These are phyloP conservation scores for Silene vulgaris DNA, from an alignment of 179 eudicot species.

Conservation along the genomic window DNA sequence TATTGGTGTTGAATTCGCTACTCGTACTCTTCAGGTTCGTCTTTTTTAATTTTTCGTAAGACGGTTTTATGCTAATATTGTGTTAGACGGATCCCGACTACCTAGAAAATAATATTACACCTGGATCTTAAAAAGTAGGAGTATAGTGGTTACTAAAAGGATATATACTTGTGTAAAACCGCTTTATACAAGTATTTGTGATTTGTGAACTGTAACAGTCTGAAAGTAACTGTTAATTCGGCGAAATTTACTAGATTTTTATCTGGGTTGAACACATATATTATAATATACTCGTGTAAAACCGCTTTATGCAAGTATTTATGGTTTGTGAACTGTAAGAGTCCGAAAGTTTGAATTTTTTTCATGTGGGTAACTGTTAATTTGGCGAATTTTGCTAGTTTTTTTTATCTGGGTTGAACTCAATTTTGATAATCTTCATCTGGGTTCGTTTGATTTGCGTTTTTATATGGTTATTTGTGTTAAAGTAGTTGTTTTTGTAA, in stretches of 20 bases:
- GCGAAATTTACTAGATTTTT: not conserved
- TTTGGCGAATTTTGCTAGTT: not conserved
- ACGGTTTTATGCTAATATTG: not conserved
- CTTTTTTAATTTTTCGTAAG: not conserved
- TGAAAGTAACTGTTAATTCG: not conserved
- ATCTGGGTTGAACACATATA: not conserved
- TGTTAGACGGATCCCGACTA: too few relatives aligned
- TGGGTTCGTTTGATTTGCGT: not conserved
- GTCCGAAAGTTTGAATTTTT: not conserved
- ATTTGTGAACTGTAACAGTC: not conserved
- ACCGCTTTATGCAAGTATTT: not conserved
- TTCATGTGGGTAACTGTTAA: constrained; percentile 5
- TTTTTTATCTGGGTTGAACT: not conserved
- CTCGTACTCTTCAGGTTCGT: constrained; percentile 58
- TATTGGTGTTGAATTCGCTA: constrained; percentile 63
- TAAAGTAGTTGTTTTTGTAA: not conserved
- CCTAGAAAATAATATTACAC: too few relatives aligned
- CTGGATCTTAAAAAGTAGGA: too few relatives aligned
- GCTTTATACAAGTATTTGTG: not conserved
- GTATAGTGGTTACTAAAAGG: too few relatives aligned
- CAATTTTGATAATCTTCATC: not conserved
- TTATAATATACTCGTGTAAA: too few relatives aligned
- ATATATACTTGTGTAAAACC: too few relatives aligned
- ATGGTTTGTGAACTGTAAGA: not conserved
- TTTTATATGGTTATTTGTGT: too few relatives aligned